A percentile compares a stretch with the other conserved stretches of the same genome.
These are phyloP conservation scores for Penicillium paradoxum DNA, from an alignment of 495 filamentous ascomycete genomes.

Conservation along the genomic window DNA sequence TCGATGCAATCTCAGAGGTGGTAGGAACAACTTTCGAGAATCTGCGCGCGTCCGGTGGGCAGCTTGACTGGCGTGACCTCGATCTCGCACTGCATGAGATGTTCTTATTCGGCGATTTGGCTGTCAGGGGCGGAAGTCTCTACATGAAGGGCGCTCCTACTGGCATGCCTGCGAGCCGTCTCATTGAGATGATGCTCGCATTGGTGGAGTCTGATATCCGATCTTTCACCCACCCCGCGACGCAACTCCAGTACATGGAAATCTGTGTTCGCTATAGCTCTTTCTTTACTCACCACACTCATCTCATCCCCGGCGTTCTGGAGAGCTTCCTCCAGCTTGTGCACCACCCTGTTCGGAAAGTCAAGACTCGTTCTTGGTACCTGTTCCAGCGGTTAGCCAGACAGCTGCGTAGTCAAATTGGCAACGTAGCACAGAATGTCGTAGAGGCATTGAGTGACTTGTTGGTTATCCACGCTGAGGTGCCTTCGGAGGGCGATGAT, in stretches of 20 bases:
- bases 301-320: slow-evolving; percentile 76
- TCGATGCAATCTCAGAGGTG: slow-evolving; percentile 76
- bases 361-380: slow-evolving; percentile 92
- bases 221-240: slow-evolving; percentile 80
- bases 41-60: slow-evolving; percentile 61
- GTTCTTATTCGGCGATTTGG: slow-evolving; percentile 91
- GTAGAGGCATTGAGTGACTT: slow-evolving; percentile 87
- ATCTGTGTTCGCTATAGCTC: slow-evolving; percentile 87
- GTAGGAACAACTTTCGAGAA: slow-evolving; percentile 78
- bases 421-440: slow-evolving; percentile 81
- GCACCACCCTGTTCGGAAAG: slow-evolving; percentile 77
- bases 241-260: slow-evolving; percentile 96
- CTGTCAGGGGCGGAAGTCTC: slow-evolving; percentile 75
- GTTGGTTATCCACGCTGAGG: slow-evolving; percentile 82
- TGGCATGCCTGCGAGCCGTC: slow-evolving; percentile 64
- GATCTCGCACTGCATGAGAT: slow-evolving; percentile 96
- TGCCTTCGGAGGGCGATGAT: slow-evolving; percentile 63
- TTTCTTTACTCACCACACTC: slow-evolving; percentile 83
- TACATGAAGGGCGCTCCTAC: slow-evolving; percentile 77
- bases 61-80: slow-evolving; percentile 89
- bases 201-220: slow-evolving; percentile 90
- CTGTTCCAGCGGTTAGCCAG: slow-evolving; percentile 92
- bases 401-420: slow-evolving; percentile 73
- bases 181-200: slow-evolving; percentile 85
- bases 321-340: slow-evolving; percentile 87